A percentile compares a stretch with the other conserved stretches of the same genome.
Conservation (phyloP, 257 asterid genomes). For the Leonotis leonurus region DNA sequence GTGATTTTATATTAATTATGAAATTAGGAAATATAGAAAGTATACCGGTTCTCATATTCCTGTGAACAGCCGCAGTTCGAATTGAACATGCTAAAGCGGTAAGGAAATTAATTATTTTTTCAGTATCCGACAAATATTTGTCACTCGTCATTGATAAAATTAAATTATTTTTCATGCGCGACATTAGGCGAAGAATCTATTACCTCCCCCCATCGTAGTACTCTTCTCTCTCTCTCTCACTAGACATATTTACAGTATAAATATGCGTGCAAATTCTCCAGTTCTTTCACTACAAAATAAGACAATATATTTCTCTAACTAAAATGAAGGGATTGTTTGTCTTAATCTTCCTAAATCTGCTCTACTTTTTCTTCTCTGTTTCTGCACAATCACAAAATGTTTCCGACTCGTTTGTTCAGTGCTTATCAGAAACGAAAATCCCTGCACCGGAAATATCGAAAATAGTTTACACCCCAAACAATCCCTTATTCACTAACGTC, state of each 20-base stretch:
- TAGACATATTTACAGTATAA: neutral
- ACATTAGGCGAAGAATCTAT: slow-evolving; percentile 15
- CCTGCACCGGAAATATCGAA: slow-evolving; percentile 18
- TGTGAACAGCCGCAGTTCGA: neutral
- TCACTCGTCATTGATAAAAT: neutral
- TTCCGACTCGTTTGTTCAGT: slow-evolving; percentile 17
- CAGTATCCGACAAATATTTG: neutral
- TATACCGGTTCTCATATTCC: neutral
- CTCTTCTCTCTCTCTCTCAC: neutral
- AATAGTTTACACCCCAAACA: slow-evolving; percentile 32
- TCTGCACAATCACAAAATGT: slow-evolving; percentile 15
- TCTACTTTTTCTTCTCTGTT: neutral
- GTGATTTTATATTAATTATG: neutral
- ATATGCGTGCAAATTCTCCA: neutral
- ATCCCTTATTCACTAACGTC: slow-evolving; percentile 23
- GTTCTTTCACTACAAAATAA: neutral
- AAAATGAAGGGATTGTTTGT: slow-evolving; percentile 14
- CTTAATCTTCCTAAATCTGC: neutral
- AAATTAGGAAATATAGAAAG: neutral
- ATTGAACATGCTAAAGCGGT: neutral
- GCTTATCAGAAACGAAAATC: slow-evolving; percentile 23
- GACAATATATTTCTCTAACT: neutral
- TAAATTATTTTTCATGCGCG: neutral
- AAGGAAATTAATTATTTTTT: neutral
- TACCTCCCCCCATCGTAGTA: neutral